A percentile compares a stretch with the other conserved stretches of the same genome.
These are phyloP conservation scores for Mayamaea pseudoterrestris DNA, from an alignment of 108 stramenopile genomes.

Conservation along the genomic window DNA sequence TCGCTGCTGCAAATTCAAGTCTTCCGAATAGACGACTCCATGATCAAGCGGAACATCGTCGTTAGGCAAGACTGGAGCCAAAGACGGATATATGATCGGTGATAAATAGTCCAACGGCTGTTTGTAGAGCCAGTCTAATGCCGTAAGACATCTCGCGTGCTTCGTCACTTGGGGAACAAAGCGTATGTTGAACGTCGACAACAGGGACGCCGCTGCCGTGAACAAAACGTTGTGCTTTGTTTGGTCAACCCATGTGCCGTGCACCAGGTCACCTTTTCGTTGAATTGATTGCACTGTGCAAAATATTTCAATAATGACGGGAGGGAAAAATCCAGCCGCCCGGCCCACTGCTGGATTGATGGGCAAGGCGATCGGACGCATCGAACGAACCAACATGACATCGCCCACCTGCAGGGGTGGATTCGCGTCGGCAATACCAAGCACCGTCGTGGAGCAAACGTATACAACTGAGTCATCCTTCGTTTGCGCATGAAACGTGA, in stretches of 20 bases:
- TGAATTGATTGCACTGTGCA: neutral
- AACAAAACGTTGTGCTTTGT: neutral
- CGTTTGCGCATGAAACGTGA: too few relatives aligned
- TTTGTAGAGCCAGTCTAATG: conserved; percentile 1
- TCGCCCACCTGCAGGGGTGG: conserved; percentile 44
- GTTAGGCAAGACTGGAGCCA: neutral
- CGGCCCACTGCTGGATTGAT: neutral
- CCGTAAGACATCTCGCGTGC: neutral
- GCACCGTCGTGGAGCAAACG: too few relatives aligned
- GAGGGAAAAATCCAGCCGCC: neutral
- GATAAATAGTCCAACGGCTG: neutral
- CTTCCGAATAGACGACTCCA: neutral
- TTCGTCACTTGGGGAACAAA: neutral
- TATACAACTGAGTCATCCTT: too few relatives aligned
- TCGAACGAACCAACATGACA: conserved; percentile 43
- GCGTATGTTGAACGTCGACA: neutral
- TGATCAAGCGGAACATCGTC: neutral
- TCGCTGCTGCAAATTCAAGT: conserved; percentile 29
- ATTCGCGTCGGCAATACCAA: conserved; percentile 45
- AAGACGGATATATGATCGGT: neutral
- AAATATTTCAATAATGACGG: neutral
- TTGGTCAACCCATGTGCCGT: neutral
- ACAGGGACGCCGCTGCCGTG: too few relatives aligned
- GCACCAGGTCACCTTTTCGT: neutral
- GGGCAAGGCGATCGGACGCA: conserved; percentile 1